Base-by-base conservation (phyloP, 371 early-diverging fungal species). In the Apophysomyces elegans region DNA sequence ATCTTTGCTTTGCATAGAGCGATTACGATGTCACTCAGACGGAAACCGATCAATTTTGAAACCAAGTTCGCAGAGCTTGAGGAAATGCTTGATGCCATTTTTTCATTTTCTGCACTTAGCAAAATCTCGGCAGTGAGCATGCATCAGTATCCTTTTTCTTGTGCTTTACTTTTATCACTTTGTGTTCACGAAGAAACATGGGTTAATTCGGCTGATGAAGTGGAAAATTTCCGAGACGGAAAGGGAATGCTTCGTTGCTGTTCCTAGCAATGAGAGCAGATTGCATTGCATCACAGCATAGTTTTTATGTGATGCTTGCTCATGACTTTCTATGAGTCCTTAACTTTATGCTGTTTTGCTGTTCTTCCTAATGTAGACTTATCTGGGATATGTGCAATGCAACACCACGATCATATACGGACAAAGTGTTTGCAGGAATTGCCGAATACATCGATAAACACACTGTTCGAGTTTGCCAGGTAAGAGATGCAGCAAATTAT, bases 331-430 rank as follows among this genome's bases (percentile, higher is more conserved):
- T 36, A 60, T 36, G 46, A 59, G 4, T 13, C 58, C 41, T 63
- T 63, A 47, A 66, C 44, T 16, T 61, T 7, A 14, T 36, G 13
- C 61, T 37, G 35, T 46, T 12, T 37, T 45, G 37, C 32, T 38
- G 59, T 6, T 18, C 37, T 45, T 56, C 7, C 13, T 38, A 32
- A 18, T 68, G 57, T 67, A 80, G 80, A 66, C 69, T 78, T 37
- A 76, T 80, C 0, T 80, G 78, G 58, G 83, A 80, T 37, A 78
- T 93, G 74, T 95, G 95, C 72, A 93, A 86, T 59, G 90, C 94
- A 41, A 72, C 80, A 37, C 95, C 95, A 43, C 84, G 84, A 38
- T 88, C 94, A 4, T 84, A 86, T 70, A 83, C 86, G 4, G 92
- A 93, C 45, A 72, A 67, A 63, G 81, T 93, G 9, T 93, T 92